Percentiles rank a stretch among this genome's conserved stretches.
phyloP scores from a whole-genome alignment of 2,329 filamentous ascomycete species.

The Fusarium aywerte region DNA sequence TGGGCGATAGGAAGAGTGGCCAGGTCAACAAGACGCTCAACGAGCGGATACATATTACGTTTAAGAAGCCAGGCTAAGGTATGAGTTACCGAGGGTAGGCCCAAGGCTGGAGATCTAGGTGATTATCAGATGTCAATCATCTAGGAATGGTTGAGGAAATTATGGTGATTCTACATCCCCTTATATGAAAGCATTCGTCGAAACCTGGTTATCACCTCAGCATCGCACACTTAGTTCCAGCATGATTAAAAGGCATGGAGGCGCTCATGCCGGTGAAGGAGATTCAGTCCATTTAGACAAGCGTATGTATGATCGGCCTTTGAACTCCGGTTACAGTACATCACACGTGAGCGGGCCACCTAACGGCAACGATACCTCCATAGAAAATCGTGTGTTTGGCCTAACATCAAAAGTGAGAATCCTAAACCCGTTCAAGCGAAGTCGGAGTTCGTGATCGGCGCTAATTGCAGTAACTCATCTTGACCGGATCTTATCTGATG shows the following conservation, averaged over 20 bases:
- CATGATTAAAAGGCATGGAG: fast-evolving
- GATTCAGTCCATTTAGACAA: background rate
- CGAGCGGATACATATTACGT: conserved; percentile 30
- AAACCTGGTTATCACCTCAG: too few species aligned
- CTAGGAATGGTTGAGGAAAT: too few species aligned
- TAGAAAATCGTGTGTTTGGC: background rate
- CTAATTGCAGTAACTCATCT: conserved; percentile 18
- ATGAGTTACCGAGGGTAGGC: conserved; percentile 21
- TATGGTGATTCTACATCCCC: too few species aligned
- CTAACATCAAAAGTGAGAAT: conserved; percentile 2
- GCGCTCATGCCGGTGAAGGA: too few species aligned
- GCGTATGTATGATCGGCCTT: conserved; percentile 38
- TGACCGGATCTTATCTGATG: conserved; percentile 27
- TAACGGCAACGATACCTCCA: background rate
- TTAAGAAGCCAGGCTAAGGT: background rate
- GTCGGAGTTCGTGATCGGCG: conserved; percentile 36
- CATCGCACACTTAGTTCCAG: too few species aligned
- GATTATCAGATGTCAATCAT: background rate
- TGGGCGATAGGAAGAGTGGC: conserved; percentile 15
- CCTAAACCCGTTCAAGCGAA: conserved; percentile 37
- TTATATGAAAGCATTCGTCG: background rate
- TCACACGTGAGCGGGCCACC: conserved; percentile 9
- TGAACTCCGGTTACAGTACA: conserved; percentile 17
- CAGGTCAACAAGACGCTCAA: background rate
- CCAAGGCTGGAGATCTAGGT: background rate